phyloP scores from a whole-genome alignment of 1,284 basidiomycete genomes.

The Cerrena zonata region DNA sequence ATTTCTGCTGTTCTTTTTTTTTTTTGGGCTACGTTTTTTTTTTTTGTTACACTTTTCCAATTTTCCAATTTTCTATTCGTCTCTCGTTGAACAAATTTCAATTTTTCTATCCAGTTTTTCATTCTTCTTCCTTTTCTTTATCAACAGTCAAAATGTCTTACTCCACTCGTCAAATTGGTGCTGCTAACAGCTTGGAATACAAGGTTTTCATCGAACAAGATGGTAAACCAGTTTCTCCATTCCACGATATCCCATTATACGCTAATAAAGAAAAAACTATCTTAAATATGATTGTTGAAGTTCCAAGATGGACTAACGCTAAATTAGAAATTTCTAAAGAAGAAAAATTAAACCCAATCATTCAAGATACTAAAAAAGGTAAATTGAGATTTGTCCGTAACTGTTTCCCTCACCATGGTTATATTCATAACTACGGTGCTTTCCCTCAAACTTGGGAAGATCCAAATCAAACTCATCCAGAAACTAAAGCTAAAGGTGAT shows the following conservation, averaged over 20 bases:
- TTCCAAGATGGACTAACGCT: constrained; percentile 99
- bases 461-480: constrained; percentile 79
- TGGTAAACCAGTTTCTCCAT: constrained; percentile 80
- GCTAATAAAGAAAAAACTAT: constrained; percentile 89
- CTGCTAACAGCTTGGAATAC: no score
- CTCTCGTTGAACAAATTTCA: no score
- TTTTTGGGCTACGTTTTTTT: no score
- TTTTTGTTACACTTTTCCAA: no score
- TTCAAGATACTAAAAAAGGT: constrained; percentile 96
- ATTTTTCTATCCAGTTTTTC: no score
- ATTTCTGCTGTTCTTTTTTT: no score
- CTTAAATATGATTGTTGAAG: constrained; percentile 98
- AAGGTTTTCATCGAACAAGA: constrained; percentile 91
- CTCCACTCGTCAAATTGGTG: no score
- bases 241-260: constrained; percentile 95
- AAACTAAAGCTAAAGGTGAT: constrained; percentile 99
- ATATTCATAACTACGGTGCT: constrained; percentile 98
- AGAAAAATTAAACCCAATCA: constrained; percentile 97
- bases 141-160: no score
- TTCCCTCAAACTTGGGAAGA: constrained; percentile 99
- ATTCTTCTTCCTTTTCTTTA: no score
- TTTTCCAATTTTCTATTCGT: no score
- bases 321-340: constrained; percentile 99
- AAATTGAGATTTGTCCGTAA: constrained; percentile 96
- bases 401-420: constrained; percentile 99